Base-by-base conservation (phyloP, 2,329 filamentous ascomycete species). In the Pseudopithomyces chartarum region DNA sequence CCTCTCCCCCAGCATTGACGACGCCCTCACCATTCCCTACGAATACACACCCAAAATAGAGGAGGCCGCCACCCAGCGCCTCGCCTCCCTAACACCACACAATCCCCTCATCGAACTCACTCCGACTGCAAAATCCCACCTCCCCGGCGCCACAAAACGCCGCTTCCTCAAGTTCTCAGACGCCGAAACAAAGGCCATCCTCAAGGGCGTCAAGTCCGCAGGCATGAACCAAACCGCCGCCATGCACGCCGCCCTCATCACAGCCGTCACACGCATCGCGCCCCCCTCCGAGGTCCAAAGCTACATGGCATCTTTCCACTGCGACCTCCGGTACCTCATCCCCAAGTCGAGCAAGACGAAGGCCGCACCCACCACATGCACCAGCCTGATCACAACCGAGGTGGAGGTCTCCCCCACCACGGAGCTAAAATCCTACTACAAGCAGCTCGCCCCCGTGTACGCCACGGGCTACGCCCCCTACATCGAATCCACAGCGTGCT, bases 231-330 rank as follows among this genome's bases (percentile, higher is more conserved):
- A 61, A 17, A 53, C 55, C 20, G 47, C 59, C 1, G 54, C 56
- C 8, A 43, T 68, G 0, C 63, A 68, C 47, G 61, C 65, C 5
- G 64, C 64, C 7, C 51, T 68, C 13, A 59, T 68, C 29, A 56
- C 52, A 13, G 48, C 64, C 22, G 54, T 63, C 8, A 57, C 52
- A 13, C 62, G 60, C 40, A 52, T 65, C 23, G 60, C 54, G 19
- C 57, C 58, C 7, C 56, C 60, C 20, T 39, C 56, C 1, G 57
- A 66, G 54, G 36, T 55, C 1, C 52, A 50, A 23, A 65, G 62
- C 43, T 68, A 65, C 54, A 64, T 68, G 60, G 65, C 65, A 6
- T 68, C 65, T 1, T 68, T 61, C 52, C 65, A 68, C 54, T 65
- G 53, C 57, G 65, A 68, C 19, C 62, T 68, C 17, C 65, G 65